A percentile compares a stretch with the other conserved stretches of the same genome.
phyloP scores from a whole-genome alignment of 2,329 filamentous ascomycete genomes.

The Gaeumannomyces tritici region DNA sequence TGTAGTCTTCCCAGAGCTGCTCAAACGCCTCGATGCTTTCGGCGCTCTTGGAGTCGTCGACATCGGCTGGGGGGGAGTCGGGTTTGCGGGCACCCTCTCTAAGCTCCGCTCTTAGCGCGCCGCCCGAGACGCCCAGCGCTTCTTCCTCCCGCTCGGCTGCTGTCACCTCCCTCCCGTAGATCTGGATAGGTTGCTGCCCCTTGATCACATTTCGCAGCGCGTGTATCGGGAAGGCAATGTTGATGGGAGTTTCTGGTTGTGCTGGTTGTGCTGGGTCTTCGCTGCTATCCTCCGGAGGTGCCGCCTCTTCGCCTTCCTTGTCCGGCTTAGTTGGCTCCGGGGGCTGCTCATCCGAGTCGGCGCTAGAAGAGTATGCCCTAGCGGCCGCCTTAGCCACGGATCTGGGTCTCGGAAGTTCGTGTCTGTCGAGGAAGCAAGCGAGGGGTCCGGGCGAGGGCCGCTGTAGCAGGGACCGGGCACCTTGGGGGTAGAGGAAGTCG shows the following conservation, averaged over 20 bases:
- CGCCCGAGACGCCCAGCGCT: background rate
- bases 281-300: background rate
- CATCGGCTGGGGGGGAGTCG: background rate
- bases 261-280: background rate
- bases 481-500: slow-evolving; percentile 46
- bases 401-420: slow-evolving; percentile 8
- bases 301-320: background rate
- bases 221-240: background rate
- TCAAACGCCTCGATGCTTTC: background rate
- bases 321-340: background rate
- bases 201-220: background rate
- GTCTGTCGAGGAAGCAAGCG: slow-evolving; percentile 7
- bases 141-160: background rate
- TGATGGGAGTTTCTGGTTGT: background rate
- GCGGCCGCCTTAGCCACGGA: background rate
- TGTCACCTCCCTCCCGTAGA: background rate
- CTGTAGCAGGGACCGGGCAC: slow-evolving; percentile 31
- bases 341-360: background rate
- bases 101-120: background rate
- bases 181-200: background rate
- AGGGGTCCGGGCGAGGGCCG: slow-evolving; percentile 15
- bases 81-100: background rate
- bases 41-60: slow-evolving; percentile 6
- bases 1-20: background rate
- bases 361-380: background rate